Evolutionary conservation across 2,329 filamentous ascomycete genomes (phyloP), one percentile per base, ranked within the genome.

Genomic region (Fusarium dimerum): DNA sequence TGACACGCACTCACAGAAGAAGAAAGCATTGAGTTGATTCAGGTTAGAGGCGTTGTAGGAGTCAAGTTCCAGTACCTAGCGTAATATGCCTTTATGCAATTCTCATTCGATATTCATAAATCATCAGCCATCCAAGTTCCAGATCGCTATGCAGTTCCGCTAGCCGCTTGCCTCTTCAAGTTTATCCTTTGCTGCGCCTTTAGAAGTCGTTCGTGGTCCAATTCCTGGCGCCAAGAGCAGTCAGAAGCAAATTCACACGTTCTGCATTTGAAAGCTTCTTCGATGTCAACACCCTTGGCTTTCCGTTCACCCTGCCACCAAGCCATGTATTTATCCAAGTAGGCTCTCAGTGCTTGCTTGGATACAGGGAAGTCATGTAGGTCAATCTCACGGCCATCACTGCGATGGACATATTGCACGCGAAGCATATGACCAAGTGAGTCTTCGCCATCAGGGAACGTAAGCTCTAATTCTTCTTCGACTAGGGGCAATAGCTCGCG

Each of bases 201-300:
- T 4, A 65, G 58, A 2, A 72, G 50, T 6, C 61, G 56, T 66
- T 88, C 84, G 54, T 84, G 79, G 49, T 92, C 84, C 71, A 89
- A 87, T 11, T 78, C 78, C 61, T 81, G 78, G 38, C 92, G 78
- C 93, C 93, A 97, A 12, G 81, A 79, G 68, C 93, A 97, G 2
- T 76, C 78, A 3, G 90, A 86, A 0, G 80, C 83, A 69, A 97
- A 97, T 60, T 96, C 91, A 66, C 93, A 97, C 20, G 80, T 84
- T 17, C 84, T 76, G 68, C 93, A 97, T 70, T 97, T 97, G 73
- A 88, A 96, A 0, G 90, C 89, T 62, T 97, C 92, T 64, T 92
- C 87, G 7, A 95, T 80, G 7, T 83, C 79, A 3, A 97, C 92
- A 0, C 93, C 93, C 8, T 79, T 78, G 0, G 92, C 84, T 45